Conservation (phyloP, 2,329 filamentous ascomycete genomes). For the Ophiosphaerella herpotricha region DNA sequence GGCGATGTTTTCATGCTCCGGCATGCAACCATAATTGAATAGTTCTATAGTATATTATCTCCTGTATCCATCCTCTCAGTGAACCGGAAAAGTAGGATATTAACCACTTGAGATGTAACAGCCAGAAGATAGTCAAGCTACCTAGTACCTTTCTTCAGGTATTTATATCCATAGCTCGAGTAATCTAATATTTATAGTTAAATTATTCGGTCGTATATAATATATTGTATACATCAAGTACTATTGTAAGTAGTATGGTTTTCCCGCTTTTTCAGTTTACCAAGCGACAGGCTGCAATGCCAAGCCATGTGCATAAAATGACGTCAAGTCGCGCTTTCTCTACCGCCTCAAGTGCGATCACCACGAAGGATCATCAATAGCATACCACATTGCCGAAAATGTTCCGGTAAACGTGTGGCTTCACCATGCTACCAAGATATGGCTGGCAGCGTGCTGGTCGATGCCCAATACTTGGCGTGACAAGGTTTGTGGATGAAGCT, state of each 20-base stretch:
- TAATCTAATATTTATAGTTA: background rate
- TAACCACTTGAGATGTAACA: no score
- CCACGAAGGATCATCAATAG: background rate
- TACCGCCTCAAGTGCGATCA: slow-evolving; percentile 1
- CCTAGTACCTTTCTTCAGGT: background rate
- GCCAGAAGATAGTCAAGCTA: no score
- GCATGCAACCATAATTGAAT: no score
- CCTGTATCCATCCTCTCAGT: no score
- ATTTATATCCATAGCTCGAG: background rate
- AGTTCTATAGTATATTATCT: no score
- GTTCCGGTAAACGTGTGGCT: slow-evolving; percentile 7
- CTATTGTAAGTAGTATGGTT: no score
- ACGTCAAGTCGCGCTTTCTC: background rate
- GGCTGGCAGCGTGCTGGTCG: slow-evolving; percentile 25
- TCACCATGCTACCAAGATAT: slow-evolving; percentile 23
- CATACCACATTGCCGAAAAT: slow-evolving; percentile 12
- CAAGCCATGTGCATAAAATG: slow-evolving; percentile 1
- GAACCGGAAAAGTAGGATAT: no score
- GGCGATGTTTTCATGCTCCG: no score
- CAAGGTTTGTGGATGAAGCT: slow-evolving; percentile 28
- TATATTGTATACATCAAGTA: no score
- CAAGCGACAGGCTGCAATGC: background rate
- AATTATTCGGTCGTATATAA: background rate
- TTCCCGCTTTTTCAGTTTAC: no score
- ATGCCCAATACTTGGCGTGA: slow-evolving; percentile 17